These are phyloP conservation scores for Kuraishia capsulata DNA, from an alignment of 805 yeast species.

Conservation along the genomic window DNA sequence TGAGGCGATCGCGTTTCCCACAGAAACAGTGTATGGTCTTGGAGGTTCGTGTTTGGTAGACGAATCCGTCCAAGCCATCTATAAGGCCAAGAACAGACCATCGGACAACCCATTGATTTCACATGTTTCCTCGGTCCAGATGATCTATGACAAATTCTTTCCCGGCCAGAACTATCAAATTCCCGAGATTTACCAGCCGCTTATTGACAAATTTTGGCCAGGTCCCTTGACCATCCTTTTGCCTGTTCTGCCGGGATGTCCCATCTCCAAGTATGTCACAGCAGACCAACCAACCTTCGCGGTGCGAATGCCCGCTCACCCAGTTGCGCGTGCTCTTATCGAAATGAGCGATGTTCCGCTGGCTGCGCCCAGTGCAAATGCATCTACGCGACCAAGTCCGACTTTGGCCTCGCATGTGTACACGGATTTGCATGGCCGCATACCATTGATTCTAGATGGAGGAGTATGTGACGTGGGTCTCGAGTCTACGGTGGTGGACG, in stretches of 20 bases:
- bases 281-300: slow-evolving; percentile 88
- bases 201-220: slow-evolving; percentile 80
- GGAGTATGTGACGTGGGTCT: slow-evolving; percentile 85
- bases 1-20: slow-evolving; percentile 84
- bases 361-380: slow-evolving; percentile 98
- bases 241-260: slow-evolving; percentile 41
- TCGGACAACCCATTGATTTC: slow-evolving; percentile 92
- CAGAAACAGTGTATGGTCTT: slow-evolving; percentile 94
- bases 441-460: slow-evolving; percentile 85
- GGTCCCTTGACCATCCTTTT: slow-evolving; percentile 88
- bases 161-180: slow-evolving; percentile 30
- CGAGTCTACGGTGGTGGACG: slow-evolving; percentile 92
- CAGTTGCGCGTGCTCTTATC: slow-evolving; percentile 85
- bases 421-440: slow-evolving; percentile 68
- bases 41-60: slow-evolving; percentile 82
- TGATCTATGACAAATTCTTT: slow-evolving; percentile 54
- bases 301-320: slow-evolving; percentile 79
- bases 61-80: slow-evolving; percentile 66
- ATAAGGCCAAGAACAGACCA: slow-evolving; percentile 86
- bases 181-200: slow-evolving; percentile 58
- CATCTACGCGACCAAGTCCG: slow-evolving; percentile 92
- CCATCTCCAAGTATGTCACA: slow-evolving; percentile 69
- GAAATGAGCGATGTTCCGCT: slow-evolving; percentile 78
- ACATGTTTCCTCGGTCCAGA: slow-evolving; percentile 74
- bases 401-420: slow-evolving; percentile 81